phyloP scores from a whole-genome alignment of 169 alveolate species.

The Toxoplasma gondii region DNA sequence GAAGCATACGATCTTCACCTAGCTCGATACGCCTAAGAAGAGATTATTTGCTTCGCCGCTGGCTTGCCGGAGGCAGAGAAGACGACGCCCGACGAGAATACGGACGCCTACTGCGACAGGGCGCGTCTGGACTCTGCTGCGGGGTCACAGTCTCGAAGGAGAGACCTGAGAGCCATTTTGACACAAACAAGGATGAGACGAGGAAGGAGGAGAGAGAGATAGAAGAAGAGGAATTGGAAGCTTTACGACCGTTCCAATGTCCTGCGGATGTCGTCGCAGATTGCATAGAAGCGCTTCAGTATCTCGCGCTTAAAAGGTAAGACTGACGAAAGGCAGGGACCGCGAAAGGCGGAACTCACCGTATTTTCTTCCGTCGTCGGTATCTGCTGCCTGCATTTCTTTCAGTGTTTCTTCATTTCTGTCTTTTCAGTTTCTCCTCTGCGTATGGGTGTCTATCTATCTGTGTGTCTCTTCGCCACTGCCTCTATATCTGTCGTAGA shows the following conservation, averaged over 20 bases:
- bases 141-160: neutral
- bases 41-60: neutral
- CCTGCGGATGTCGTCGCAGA: constrained; percentile 62
- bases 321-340: neutral
- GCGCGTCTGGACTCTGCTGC: neutral
- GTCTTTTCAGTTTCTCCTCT: neutral
- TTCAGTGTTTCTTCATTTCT: neutral
- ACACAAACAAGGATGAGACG: no score
- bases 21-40: neutral
- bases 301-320: constrained; percentile 53
- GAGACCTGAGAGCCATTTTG: neutral
- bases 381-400: neutral
- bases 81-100: neutral
- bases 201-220: neutral
- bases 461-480: no score
- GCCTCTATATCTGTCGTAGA: neutral
- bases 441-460: no score
- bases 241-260: constrained; percentile 40
- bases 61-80: neutral
- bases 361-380: neutral
- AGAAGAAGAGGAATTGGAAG: neutral
- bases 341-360: neutral
- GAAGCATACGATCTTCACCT: neutral
- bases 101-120: neutral
- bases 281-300: constrained; percentile 53